Evolutionary conservation across 2,329 filamentous ascomycete genomes (phyloP), one percentile per base, ranked within the genome.

Genomic region (Aspergillus tanneri): DNA sequence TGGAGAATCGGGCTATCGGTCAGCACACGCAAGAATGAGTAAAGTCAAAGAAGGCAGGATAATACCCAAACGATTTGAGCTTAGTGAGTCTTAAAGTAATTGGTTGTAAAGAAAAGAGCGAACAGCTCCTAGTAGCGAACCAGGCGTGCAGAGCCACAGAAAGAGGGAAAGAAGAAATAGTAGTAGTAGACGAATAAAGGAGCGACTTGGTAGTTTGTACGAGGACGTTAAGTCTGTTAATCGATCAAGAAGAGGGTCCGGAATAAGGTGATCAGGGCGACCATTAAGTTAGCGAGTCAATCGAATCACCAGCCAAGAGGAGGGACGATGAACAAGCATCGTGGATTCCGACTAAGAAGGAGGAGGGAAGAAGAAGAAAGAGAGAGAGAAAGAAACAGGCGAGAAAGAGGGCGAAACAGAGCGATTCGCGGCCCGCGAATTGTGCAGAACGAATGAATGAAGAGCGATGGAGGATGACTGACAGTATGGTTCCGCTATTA

Each of bases 261-360:
- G 23, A 23, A 39, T 22, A 44, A 42, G 30, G 41, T 28, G 37
- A 27, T 39, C 23, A 43, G 24, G 41, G 27, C 10, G 36, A 32
- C 18, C 37, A 36, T 27, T 30, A 40, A 47, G 8, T 48, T 50
- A 53, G 44, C 47, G 40, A 46, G 47, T 30, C 41, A 37, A 50
- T 23, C 14, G 37, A 32, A 34, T 52, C 44, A 51, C 43, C 46
- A 44, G 39, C 40, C 46, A 43, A 46, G 34, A 42, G 18, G 36
- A 46, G 35, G 16, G 36, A 50, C 44, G 49, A 55, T 50, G 52
- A 40, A 43, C 42, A 40, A 46, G 51, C 53, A 56, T 56, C 43
- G 43, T 49, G 53, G 39, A 40, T 22, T 52, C 38, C 23, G 41
- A 36, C 27, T 32, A 38, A 38, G 28, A 16, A 23, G 22, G 14